Evolutionary conservation across 1,139 yeast genomes (phyloP), one percentile per base, ranked within the genome.

Genomic region (Zhuliangozyma parablackwelliae): DNA sequence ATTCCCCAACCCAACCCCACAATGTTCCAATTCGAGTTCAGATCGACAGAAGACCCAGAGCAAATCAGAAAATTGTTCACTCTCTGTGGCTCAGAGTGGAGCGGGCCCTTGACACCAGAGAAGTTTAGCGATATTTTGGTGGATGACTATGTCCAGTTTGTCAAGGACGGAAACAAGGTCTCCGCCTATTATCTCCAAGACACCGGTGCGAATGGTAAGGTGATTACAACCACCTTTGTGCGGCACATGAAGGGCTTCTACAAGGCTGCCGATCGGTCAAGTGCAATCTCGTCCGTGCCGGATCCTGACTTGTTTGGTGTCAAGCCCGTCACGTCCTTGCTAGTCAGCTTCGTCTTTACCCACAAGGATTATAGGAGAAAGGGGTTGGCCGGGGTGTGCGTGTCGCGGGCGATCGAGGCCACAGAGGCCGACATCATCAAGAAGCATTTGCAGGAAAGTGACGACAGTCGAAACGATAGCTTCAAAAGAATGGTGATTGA

Each of bases 301-400:
- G 67, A 65, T 37, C 63, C 69, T 1, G 36, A 49, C 2, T 43
- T 51, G 33, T 53, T 66, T 45, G 73, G 73, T 1, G 65, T 68
- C 2, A 51, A 54, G 16, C 51, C 51, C 37, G 57, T 55, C 8
- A 61, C 59, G 7, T 50, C 58, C 2, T 50, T 69, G 28, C 41
- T 51, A 8, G 34, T 69, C 5, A 48, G 60, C 1, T 57, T 47
- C 37, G 71, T 69, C 1, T 59, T 58, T 45, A 60, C 65, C 8
- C 48, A 51, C 21, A 41, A 49, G 28, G 54, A 53, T 9, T 56
- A 56, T 37, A 49, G 72, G 26, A 53, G 53, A 2, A 44, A 53
- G 32, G 72, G 70, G 1, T 51, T 68, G 39, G 68, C 65, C 29
- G 47, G 49, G 24, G 36, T 44, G 16, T 48, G 70, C 36, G 43